Base-by-base conservation (phyloP, 306 rosid species). In the Dicorynia guianensis region DNA sequence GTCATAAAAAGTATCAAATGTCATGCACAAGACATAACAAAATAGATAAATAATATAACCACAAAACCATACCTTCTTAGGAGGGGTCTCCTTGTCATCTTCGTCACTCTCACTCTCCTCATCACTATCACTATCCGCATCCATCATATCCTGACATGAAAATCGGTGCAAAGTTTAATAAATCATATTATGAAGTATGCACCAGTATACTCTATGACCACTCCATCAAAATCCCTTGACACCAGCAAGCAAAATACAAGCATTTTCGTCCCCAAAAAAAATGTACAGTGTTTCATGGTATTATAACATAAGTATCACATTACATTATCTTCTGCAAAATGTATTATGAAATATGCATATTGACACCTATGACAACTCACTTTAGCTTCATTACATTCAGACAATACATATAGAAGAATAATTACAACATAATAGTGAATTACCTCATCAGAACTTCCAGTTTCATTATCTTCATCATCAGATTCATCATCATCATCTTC, bases 41-140 rank as follows among this genome's bases (percentile, higher is more conserved):
- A 42, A 9, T 9, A 9, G 11, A 0, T 8, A 2, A 13, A 35
- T 14, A 14, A 30, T 40, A 5, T 14, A 56, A 9, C 17, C 1
- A 42, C 67, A 35, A 5, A 39, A 42, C 4, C 17, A 17, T 25
- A 89, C 98, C 97, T 91, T 90, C 82, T 88, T 87, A 1, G 75
- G 87, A 56, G 87, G 78, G 54, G 84, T 69, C 63, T 86, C 78
- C 5, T 78, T 77, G 36, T 71, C 81, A 7, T 86, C 92, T 19
- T 82, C 88, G 19, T 85, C 86, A 25, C 77, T 85, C 0, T 85
- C 91, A 65, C 76, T 71, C 0, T 53, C 86, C 0, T 35, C 85
- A 4, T 85, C 87, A 9, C 69, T 72, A 25, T 76, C 89, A 30
- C 59, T 55, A 14, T 62, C 85, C 4, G 46, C 86, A 5, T 48